These are phyloP conservation scores for Planoprotostelium fungivorum DNA, from an alignment of 78 protist species.

Conservation along the genomic window DNA sequence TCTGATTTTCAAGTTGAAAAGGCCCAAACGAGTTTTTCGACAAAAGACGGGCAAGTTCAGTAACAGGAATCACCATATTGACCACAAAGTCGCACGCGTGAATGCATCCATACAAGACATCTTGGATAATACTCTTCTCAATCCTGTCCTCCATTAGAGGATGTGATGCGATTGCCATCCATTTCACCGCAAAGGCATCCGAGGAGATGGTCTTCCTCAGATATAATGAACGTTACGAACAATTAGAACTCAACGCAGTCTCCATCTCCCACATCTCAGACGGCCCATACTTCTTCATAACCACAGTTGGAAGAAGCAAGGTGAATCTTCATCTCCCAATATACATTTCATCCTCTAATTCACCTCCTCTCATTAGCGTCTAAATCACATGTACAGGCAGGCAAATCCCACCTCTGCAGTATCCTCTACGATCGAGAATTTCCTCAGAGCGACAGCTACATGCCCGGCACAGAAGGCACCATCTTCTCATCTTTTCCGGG, in stretches of 20 bases:
- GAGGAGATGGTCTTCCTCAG: background rate
- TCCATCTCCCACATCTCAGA: background rate
- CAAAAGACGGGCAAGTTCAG: no score
- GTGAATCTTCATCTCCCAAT: background rate
- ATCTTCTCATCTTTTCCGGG: background rate
- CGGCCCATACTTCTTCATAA: background rate
- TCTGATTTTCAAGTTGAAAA: no score
- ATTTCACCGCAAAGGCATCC: background rate
- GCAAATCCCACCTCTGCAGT: background rate
- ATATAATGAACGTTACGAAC: no score
- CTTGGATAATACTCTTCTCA: no score
- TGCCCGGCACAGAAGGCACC: background rate
- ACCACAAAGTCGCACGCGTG: no score
- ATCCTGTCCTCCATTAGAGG: no score
- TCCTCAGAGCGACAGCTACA: background rate
- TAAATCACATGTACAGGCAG: background rate
- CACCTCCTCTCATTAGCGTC: no score
- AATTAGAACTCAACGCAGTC: no score
- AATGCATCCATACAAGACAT: no score
- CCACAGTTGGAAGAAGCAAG: background rate
- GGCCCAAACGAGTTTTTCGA: no score
- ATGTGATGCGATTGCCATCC: no score
- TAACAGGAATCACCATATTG: no score
- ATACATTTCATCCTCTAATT: background rate
- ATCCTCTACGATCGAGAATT: background rate